A percentile compares a stretch with the other conserved stretches of the same genome.
Evolutionary conservation across 345 rosid species (phyloP).

Genomic region (Citrus cavaleriei): DNA sequence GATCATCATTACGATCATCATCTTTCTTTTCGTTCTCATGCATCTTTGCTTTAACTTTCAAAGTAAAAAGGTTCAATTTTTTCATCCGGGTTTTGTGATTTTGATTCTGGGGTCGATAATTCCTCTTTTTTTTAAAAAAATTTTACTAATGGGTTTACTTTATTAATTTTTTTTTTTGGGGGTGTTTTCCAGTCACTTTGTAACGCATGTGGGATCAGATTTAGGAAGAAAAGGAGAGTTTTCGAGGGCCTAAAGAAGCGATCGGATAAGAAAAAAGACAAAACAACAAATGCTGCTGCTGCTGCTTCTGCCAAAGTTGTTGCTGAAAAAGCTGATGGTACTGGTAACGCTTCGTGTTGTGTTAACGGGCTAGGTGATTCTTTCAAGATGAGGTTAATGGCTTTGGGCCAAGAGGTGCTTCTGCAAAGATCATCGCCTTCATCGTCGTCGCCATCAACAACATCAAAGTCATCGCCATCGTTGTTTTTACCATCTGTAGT

Average conservation of each 20-base stretch:
- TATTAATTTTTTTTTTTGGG: neutral
- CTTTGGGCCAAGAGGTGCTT: slow-evolving; percentile 33
- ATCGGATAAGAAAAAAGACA: slow-evolving; percentile 30
- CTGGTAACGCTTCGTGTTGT: neutral
- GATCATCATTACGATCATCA: neutral
- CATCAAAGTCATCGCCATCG: neutral
- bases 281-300: neutral
- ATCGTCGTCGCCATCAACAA: too few species aligned
- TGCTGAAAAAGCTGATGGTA: neutral
- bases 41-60: neutral
- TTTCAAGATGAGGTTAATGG: slow-evolving; percentile 33
- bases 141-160: neutral
- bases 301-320: neutral
- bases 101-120: neutral
- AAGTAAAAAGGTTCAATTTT: neutral
- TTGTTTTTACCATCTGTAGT: neutral
- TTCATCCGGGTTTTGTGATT: neutral
- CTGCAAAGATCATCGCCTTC: slow-evolving; percentile 24
- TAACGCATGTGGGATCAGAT: slow-evolving; percentile 92
- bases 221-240: slow-evolving; percentile 55
- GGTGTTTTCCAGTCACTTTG: slow-evolving; percentile 56
- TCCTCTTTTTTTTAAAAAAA: neutral
- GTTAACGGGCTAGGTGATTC: slow-evolving; percentile 22
- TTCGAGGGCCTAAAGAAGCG: slow-evolving; percentile 22
- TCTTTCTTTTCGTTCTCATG: neutral